These are phyloP conservation scores for Amaranthus palmeri DNA, from an alignment of 148 eudicot genomes.

Conservation along the genomic window DNA sequence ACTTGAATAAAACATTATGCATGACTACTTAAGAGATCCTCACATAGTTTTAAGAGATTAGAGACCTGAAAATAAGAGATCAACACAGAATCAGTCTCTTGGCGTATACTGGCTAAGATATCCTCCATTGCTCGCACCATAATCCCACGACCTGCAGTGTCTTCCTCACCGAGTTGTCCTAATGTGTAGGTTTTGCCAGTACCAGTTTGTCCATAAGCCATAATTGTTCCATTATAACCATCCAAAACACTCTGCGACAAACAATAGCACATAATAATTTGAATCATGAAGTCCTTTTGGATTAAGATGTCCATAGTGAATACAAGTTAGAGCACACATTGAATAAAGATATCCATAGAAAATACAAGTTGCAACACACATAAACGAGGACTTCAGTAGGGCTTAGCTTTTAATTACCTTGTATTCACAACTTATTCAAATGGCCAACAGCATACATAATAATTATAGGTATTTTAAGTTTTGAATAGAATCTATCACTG, in stretches of 20 bases:
- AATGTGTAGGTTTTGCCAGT: conserved; percentile 90
- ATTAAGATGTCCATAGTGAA: neutral
- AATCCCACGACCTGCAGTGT: conserved; percentile 82
- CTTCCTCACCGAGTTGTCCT: conserved; percentile 85
- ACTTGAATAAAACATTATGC: neutral
- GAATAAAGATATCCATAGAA: neutral
- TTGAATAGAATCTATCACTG: no score
- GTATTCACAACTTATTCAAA: no score
- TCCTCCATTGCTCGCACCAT: conserved; percentile 98
- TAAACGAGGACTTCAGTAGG: neutral
- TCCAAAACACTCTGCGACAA: conserved; percentile 76
- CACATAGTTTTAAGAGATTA: neutral
- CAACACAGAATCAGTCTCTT: conserved; percentile 56
- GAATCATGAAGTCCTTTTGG: neutral
- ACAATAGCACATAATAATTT: neutral
- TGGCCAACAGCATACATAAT: no score
- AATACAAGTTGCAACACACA: neutral
- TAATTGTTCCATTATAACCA: conserved; percentile 90
- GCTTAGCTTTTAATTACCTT: no score
- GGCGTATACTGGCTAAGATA: conserved; percentile 57
- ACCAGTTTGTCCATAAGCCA: conserved; percentile 97
- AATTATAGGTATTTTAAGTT: no score
- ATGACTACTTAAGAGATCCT: neutral
- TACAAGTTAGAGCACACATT: neutral
- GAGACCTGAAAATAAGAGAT: conserved; percentile 85